A percentile compares a stretch with the other conserved stretches of the same genome.
Evolutionary conservation across 1,139 yeast genomes (phyloP).

Genomic region (Lipomyces yarrowii): DNA sequence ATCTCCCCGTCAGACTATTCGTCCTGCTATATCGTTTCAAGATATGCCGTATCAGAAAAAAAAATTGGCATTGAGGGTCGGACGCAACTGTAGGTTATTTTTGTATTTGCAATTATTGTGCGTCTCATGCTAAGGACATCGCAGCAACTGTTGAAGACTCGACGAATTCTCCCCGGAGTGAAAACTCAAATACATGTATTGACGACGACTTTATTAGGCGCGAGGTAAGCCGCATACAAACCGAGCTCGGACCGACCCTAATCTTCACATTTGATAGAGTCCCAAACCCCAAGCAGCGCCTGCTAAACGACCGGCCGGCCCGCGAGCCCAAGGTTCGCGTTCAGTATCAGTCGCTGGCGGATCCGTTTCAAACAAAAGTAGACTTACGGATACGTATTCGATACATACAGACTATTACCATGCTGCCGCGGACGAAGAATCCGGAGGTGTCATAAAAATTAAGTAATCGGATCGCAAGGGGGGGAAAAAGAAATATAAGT

Average conservation of each 20-base stretch:
- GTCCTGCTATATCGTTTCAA: neutral
- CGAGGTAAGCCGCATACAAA: neutral
- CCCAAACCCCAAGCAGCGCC: neutral
- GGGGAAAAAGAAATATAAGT: neutral
- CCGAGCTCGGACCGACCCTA: too few species aligned
- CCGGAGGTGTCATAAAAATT: neutral
- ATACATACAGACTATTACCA: neutral
- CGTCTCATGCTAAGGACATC: neutral
- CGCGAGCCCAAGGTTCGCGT: neutral
- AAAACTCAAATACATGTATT: constrained; percentile 3
- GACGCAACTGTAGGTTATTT: neutral
- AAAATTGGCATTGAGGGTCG: neutral
- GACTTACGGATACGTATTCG: neutral
- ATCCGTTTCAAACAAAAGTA: neutral
- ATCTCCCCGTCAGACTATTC: neutral
- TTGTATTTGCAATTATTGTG: neutral
- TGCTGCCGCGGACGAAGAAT: constrained; percentile 1
- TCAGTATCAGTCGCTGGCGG: neutral
- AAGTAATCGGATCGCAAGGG: neutral
- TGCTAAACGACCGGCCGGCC: neutral
- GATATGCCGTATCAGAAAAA: neutral
- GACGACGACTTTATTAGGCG: neutral
- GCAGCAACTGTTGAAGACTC: neutral
- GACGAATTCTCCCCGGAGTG: neutral
- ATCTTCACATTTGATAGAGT: neutral